Conservation (phyloP, 352 stramenopile species). For the Globisporangium viniferum region DNA sequence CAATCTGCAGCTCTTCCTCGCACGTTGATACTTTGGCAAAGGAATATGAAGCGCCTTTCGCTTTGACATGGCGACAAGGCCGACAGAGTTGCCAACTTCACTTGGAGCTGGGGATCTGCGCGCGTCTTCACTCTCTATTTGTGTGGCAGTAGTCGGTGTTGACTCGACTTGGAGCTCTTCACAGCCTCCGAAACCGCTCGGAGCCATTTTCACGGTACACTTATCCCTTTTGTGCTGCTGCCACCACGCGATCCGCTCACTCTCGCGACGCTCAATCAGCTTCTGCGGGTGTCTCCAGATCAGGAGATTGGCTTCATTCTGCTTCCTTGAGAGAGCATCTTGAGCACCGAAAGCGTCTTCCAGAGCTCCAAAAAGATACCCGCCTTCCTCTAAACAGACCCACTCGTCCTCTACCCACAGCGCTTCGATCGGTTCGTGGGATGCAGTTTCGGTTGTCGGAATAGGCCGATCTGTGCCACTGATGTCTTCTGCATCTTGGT, state of each 20-base stretch:
- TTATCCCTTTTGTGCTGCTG: neutral
- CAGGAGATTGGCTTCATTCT: conserved; percentile 23
- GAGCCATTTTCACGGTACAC: neutral
- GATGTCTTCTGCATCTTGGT: neutral
- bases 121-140: neutral
- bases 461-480: no score
- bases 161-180: neutral
- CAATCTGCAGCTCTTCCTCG: neutral
- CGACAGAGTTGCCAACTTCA: neutral
- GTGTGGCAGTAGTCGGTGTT: neutral
- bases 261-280: conserved; percentile 30
- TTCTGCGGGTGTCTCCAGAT: conserved; percentile 37
- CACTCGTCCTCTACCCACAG: conserved; percentile 50
- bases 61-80: neutral
- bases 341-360: conserved; percentile 9
- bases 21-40: neutral
- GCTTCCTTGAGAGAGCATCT: neutral
- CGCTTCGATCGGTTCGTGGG: neutral
- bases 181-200: neutral
- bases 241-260: conserved; percentile 15
- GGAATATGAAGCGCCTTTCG: neutral
- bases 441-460: neutral
- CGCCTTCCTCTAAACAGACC: conserved; percentile 48
- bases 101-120: no score
- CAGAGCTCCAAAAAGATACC: conserved; percentile 19